Percentiles rank a stretch among this genome's conserved stretches.
These are phyloP conservation scores for Rhododendron vialii DNA, from an alignment of 148 eudicot genomes.

Conservation along the genomic window DNA sequence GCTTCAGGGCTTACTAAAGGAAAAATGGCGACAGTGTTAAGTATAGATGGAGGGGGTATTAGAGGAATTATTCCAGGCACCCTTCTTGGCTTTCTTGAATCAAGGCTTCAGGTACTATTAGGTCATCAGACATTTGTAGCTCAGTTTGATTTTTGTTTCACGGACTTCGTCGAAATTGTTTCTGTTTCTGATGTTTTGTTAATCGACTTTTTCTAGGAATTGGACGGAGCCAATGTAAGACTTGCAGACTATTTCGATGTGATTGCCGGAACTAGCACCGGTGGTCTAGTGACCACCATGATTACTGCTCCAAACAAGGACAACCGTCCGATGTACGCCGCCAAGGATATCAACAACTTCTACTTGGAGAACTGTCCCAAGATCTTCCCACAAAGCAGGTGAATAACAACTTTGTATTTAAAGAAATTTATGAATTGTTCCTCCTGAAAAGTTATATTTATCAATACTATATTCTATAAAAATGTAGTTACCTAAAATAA, in stretches of 20 bases:
- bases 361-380: slow-evolving; percentile 32
- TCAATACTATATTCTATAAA: too few species aligned
- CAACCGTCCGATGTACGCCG: slow-evolving; percentile 31
- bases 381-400: slow-evolving; percentile 35
- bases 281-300: slow-evolving; percentile 27
- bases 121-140: not conserved
- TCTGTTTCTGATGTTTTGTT: not conserved
- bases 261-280: too few species aligned
- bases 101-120: slow-evolving; percentile 22
- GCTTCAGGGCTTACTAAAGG: slow-evolving; percentile 4
- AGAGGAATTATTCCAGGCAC: slow-evolving; percentile 26
- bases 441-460: not conserved
- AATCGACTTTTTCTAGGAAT: not conserved
- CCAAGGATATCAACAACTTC: slow-evolving; percentile 25
- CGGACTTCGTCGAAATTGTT: not conserved
- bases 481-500: too few species aligned
- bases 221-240: too few species aligned
- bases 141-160: not conserved
- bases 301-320: slow-evolving; percentile 30
- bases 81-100: slow-evolving; percentile 24
- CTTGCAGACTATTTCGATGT: too few species aligned
- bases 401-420: not conserved
- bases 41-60: slow-evolving; percentile 35
- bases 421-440: not conserved
- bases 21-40: slow-evolving; percentile 19